phyloP scores from a whole-genome alignment of 345 rosid species.

The Moringa oleifera region DNA sequence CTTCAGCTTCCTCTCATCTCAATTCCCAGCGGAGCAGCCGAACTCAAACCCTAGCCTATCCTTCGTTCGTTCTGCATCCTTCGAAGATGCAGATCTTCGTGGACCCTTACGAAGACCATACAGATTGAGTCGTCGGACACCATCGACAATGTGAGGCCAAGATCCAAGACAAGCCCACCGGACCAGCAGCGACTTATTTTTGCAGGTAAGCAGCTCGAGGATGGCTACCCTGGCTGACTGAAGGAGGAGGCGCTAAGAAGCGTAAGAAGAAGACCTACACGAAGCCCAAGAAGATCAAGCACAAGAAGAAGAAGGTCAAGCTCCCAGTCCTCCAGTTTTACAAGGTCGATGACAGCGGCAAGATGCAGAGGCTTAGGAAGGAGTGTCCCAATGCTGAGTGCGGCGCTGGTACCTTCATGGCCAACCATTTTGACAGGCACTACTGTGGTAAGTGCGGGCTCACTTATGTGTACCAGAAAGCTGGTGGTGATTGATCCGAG shows the following conservation, averaged over 20 bases:
- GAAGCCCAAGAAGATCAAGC: conserved; percentile 71
- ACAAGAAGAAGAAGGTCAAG: conserved; percentile 68
- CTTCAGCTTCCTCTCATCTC: neutral
- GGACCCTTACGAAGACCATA: conserved; percentile 30
- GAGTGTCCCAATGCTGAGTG: conserved; percentile 63
- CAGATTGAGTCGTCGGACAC: conserved; percentile 59
- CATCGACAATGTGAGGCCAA: conserved; percentile 64
- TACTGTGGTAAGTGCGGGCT: conserved; percentile 76
- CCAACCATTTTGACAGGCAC: conserved; percentile 66
- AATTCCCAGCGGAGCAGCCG: neutral
- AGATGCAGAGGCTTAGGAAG: conserved; percentile 59
- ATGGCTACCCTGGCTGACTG: conserved; percentile 48
- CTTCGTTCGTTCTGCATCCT: neutral
- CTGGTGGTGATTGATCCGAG: conserved; percentile 37
- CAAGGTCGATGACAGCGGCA: conserved; percentile 59
- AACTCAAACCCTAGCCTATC: conserved; percentile 51
- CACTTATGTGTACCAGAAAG: conserved; percentile 64
- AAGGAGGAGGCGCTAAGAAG: conserved; percentile 53
- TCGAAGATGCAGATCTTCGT: conserved; percentile 33
- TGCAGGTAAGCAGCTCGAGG: conserved; percentile 71
- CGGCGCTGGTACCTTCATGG: conserved; percentile 70
- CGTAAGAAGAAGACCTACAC: conserved; percentile 77
- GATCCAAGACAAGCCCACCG: conserved; percentile 73
- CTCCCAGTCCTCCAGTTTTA: conserved; percentile 60
- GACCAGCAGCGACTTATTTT: conserved; percentile 69